These are phyloP conservation scores for Capillidium rhysosporum DNA, from an alignment of 371 early-diverging fungal genomes.

Conservation along the genomic window DNA sequence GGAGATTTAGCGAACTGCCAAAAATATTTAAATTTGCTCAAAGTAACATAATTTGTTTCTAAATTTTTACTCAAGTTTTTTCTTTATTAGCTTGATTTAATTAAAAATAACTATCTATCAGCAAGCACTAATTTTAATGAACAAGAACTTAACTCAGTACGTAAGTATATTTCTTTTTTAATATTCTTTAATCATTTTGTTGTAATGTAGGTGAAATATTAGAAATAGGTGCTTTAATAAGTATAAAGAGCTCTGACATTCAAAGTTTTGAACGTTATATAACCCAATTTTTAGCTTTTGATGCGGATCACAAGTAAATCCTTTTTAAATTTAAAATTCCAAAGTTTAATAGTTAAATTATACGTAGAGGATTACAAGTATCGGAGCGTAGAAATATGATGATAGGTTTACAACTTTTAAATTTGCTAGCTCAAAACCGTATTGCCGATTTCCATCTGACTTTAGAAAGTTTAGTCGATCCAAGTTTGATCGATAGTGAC, in stretches of 20 bases:
- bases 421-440: slow-evolving; percentile 77
- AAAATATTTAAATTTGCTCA: background rate
- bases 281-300: slow-evolving; percentile 75
- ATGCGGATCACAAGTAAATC: slow-evolving; percentile 60
- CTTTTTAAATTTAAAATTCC: background rate
- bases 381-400: slow-evolving; percentile 72
- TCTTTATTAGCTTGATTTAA: background rate
- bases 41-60: background rate
- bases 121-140: background rate
- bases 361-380: slow-evolving; percentile 22
- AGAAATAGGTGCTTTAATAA: slow-evolving; percentile 79
- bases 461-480: slow-evolving; percentile 61
- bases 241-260: slow-evolving; percentile 65
- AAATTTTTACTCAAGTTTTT: background rate
- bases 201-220: slow-evolving; percentile 74
- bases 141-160: background rate
- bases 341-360: background rate
- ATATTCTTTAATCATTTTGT: background rate
- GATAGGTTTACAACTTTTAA: slow-evolving; percentile 77
- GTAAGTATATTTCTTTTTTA: background rate
- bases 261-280: slow-evolving; percentile 84
- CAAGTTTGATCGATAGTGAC: slow-evolving; percentile 55
- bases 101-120: background rate
- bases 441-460: slow-evolving; percentile 90
- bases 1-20: no score